These are phyloP conservation scores for Nitzschia putrida DNA, from an alignment of 108 stramenopile genomes.

Conservation along the genomic window DNA sequence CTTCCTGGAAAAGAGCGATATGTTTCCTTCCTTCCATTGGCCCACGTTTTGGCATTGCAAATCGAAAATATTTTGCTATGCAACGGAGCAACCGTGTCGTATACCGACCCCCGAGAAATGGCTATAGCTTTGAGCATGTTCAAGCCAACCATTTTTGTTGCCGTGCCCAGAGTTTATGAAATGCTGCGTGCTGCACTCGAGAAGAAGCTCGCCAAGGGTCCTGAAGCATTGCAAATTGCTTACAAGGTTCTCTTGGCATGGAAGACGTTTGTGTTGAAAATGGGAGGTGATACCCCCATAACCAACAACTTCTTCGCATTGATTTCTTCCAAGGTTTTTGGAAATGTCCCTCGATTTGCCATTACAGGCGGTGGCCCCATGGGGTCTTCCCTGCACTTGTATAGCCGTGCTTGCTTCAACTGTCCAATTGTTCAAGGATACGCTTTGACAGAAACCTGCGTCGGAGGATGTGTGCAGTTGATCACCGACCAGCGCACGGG, in stretches of 20 bases:
- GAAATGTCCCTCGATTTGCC: constrained; percentile 17
- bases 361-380: constrained; percentile 41
- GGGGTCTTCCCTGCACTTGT: constrained; percentile 15
- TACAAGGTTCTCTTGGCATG: constrained; percentile 14
- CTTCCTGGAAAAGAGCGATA: constrained; percentile 8
- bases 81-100: constrained; percentile 11
- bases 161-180: constrained; percentile 40
- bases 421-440: constrained; percentile 39
- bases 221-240: constrained; percentile 3
- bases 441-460: constrained; percentile 44
- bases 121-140: constrained; percentile 10
- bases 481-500: constrained; percentile 17
- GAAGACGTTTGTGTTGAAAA: constrained; percentile 13
- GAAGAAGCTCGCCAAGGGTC: constrained; percentile 17
- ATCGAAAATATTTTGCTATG: constrained; percentile 14
- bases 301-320: constrained; percentile 22
- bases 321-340: constrained; percentile 21
- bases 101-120: constrained; percentile 18
- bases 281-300: constrained; percentile 28
- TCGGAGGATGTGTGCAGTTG: constrained; percentile 13
- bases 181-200: constrained; percentile 19
- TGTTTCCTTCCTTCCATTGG: constrained; percentile 31
- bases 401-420: constrained; percentile 25
- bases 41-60: constrained; percentile 29
- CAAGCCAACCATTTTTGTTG: constrained; percentile 25